Base-by-base conservation (phyloP, 495 filamentous ascomycete genomes). In the Chaetomium fimeti region DNA sequence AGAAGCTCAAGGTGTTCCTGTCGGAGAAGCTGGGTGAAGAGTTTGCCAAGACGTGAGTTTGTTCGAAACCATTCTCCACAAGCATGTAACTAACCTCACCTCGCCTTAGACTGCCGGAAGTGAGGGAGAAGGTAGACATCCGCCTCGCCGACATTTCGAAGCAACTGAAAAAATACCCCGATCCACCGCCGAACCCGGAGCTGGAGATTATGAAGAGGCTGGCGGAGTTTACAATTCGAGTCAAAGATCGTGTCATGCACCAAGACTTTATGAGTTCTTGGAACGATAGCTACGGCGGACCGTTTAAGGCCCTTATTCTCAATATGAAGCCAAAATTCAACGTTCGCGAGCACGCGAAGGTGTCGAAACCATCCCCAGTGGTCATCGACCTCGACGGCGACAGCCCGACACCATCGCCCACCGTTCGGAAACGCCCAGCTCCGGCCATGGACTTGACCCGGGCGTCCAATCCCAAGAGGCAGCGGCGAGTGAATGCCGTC, bases 81-180 rank as follows among this genome's bases (percentile, higher is more conserved):
- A n/a, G n/a, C n/a, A n/a, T n/a, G 1, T 1, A 47, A 57, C 62
- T 66, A 38, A 64, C 40, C 22, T 55, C 18, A 9, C n/a, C 20
- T 60, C 87, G 83, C 22, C 72, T 91, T 1, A n/a, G n/a, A n/a
- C n/a, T n/a, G n/a, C 88, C 88, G 0, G 71, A 77, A 0, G 86
- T 90, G 25, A 83, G 83, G 38, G 62, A 78, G 0, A 81, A 88
- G 57, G 85, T 91, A 2, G 65, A 83, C 6, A 69, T 74, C 6
- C 83, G 82, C 3, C 78, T 84, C 0, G 60, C 66, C 0, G 66
- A 73, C 0, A 82, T 89, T 18, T 74, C 85, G 2, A 48, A 61
- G 0, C 77, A 85, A 57, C 73, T 91, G 0, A 64, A 66, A 0
- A 70, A 67, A 1, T 73, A 89, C 0, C 88, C 88, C 0, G 82